Percentiles rank a stretch among this genome's conserved stretches.
These are phyloP conservation scores for Aspergillus bridgeri DNA, from an alignment of 495 filamentous ascomycete species.

Conservation along the genomic window DNA sequence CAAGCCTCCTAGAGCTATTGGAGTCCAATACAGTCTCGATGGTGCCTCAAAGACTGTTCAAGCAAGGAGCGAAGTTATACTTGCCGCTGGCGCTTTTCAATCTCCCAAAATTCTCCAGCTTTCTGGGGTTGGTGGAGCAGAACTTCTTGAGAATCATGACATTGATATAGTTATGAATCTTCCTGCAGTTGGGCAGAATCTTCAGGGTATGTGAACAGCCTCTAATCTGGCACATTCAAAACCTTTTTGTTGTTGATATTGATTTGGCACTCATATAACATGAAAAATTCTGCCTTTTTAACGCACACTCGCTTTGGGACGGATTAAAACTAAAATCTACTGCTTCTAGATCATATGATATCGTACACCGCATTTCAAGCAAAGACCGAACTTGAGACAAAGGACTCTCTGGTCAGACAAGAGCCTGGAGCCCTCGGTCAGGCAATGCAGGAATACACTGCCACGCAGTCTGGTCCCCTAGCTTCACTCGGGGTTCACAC, in stretches of 20 bases:
- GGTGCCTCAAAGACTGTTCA: slow-evolving; percentile 5
- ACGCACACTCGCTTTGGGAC: slow-evolving; percentile 5
- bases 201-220: slow-evolving; percentile 8
- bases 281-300: slow-evolving; percentile 2
- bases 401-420: slow-evolving; percentile 7
- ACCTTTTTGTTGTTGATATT: too few relatives aligned
- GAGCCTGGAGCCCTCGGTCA: slow-evolving; percentile 7
- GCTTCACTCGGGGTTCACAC: slow-evolving; percentile 5
- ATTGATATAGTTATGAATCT: slow-evolving; percentile 3
- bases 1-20: slow-evolving; percentile 6
- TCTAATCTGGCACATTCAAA: background rate
- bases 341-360: slow-evolving; percentile 6
- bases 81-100: slow-evolving; percentile 7
- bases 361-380: slow-evolving; percentile 8
- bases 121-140: slow-evolving; percentile 7
- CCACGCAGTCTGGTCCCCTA: slow-evolving; percentile 5
- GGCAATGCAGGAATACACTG: slow-evolving; percentile 5
- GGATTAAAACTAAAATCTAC: slow-evolving; percentile 4
- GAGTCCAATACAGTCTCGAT: slow-evolving; percentile 5
- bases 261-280: too few relatives aligned
- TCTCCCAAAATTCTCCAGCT: slow-evolving; percentile 6
- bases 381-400: slow-evolving; percentile 6
- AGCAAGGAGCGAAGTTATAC: slow-evolving; percentile 6
- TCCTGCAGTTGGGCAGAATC: slow-evolving; percentile 6
- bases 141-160: slow-evolving; percentile 5